phyloP scores from a whole-genome alignment of 2,329 filamentous ascomycete species.

The Xylariaceae sp. region DNA sequence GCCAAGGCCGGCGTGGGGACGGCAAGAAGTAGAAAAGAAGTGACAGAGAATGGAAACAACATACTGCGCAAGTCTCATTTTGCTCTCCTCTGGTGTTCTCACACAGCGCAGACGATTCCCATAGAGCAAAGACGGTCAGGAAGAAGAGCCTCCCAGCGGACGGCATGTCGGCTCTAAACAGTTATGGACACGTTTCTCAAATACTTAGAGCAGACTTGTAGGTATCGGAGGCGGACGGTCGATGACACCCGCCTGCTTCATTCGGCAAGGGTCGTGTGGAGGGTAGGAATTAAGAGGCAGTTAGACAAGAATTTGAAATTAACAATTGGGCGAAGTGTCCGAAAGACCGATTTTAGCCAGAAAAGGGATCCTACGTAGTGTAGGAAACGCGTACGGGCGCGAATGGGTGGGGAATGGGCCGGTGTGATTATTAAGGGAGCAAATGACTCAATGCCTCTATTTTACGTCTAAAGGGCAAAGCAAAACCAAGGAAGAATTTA shows the following conservation, averaged over 20 bases:
- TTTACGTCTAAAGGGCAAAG: background rate
- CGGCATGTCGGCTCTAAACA: constrained; percentile 39
- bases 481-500: background rate
- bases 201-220: background rate
- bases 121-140: constrained; percentile 51
- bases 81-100: constrained; percentile 33
- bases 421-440: too few relatives aligned
- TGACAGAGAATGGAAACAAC: constrained; percentile 30
- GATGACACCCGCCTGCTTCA: constrained; percentile 17
- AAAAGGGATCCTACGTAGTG: constrained; percentile 9
- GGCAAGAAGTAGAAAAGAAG: constrained; percentile 18
- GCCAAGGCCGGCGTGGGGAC: constrained; percentile 24
- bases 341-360: constrained; percentile 20
- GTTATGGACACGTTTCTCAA: constrained; percentile 17
- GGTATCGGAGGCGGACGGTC: background rate
- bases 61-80: constrained; percentile 49
- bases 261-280: constrained; percentile 14
- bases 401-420: background rate
- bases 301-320: background rate
- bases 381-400: background rate
- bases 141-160: constrained; percentile 50
- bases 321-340: constrained; percentile 5
- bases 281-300: constrained; percentile 1
- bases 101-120: constrained; percentile 45
- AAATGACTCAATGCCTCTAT: background rate